Base-by-base conservation (phyloP, 257 asterid genomes). In the Agastache rugosa region DNA sequence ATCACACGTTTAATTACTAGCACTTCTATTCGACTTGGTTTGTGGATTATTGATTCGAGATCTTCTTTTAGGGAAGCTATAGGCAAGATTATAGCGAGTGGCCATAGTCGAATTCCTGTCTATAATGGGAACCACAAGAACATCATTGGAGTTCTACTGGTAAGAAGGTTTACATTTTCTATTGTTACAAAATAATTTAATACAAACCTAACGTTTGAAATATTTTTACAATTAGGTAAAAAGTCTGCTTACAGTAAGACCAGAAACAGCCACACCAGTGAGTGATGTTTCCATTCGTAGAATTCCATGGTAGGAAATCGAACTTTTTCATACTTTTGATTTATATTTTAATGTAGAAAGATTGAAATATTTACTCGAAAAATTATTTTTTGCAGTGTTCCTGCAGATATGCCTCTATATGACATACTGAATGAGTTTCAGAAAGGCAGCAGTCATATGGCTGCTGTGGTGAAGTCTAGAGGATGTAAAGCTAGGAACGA, bases 71-170 rank as follows among this genome's bases (percentile, higher is more conserved):
- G 98, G 98, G 98, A 93, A 80, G 98, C 93, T 60, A 86, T 90
- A 89, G 94, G 96, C 61, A 90, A 89, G 84, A 70, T 93, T 73
- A 87, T 93, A 71, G 93, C 97, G 75, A 91, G 97, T 47, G 98
- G 98, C 69, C 98, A 93, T 71, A 93, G 98, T 80, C 90, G 98
- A 77, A 94, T 93, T 81, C 98, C 97, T 75, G 98, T 93, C 63
- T 91, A 87, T 81, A 80, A 91, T 16, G 98, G 96, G 53, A 89
- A 84, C 76, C 88, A 87, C 34, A 89, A 77, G 74, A 93, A 91
- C 73, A 58, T 93, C 35, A 89, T 93, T 74, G 98, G 98, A 77
- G 93, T 93, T 75, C 78, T 93, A 67, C 82, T 93, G 91, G 98
- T 93, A 78, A 81, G 58, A 77, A 79, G 67, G 17, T 34, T 73